Conservation (phyloP, 2,329 filamentous ascomycete species). For the Davidsoniella eucalypti region DNA sequence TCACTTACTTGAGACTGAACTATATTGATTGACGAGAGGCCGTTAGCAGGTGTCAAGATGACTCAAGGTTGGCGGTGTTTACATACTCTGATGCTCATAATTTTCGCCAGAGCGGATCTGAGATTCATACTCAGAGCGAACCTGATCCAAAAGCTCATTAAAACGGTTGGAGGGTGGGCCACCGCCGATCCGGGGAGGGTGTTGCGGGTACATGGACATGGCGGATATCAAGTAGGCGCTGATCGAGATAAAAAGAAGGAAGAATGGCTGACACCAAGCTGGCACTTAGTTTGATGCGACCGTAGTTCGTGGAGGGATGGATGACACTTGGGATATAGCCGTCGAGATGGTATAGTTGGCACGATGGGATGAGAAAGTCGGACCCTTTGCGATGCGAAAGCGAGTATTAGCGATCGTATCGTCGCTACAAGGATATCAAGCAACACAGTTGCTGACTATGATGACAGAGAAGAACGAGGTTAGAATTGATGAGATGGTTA, state of each 20-base stretch:
- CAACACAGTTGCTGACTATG: too few relatives aligned
- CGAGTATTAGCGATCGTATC: too few relatives aligned
- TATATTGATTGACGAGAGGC: slow-evolving; percentile 23
- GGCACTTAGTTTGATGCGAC: too few relatives aligned
- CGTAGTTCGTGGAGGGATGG: too few relatives aligned
- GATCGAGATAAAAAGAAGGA: too few relatives aligned
- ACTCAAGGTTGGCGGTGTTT: neutral
- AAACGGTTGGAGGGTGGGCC: slow-evolving; percentile 35
- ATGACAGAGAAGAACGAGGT: neutral
- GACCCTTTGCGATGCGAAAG: too few relatives aligned
- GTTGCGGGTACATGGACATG: slow-evolving; percentile 15
- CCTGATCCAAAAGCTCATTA: slow-evolving; percentile 79
- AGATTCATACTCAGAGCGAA: slow-evolving; percentile 79
- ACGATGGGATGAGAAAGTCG: too few relatives aligned
- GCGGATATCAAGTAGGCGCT: neutral
- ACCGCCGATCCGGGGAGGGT: slow-evolving; percentile 14
- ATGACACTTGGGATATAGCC: too few relatives aligned
- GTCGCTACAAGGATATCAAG: too few relatives aligned
- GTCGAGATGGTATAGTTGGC: too few relatives aligned
- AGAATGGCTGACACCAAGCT: too few relatives aligned
- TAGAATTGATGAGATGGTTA: neutral
- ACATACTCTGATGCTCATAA: slow-evolving; percentile 88
- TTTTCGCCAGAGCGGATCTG: slow-evolving; percentile 68
- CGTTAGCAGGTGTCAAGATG: neutral
- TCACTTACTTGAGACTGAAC: slow-evolving; percentile 85